Evolutionary conservation across 805 yeast genomes (phyloP), one percentile per base, ranked within the genome.

Genomic region (Spathaspora girioi): DNA sequence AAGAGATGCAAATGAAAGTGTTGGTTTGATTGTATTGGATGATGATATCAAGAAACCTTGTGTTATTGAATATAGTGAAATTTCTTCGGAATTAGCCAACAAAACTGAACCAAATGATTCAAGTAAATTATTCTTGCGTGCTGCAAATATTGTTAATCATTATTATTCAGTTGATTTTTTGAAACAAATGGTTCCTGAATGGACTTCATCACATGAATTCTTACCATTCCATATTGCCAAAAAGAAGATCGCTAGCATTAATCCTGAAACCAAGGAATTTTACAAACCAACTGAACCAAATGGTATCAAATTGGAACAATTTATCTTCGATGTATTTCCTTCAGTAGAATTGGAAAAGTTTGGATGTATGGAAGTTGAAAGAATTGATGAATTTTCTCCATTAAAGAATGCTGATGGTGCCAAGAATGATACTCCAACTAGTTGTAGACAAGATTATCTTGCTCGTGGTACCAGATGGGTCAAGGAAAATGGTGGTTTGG

Each of bases 131-230:
- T 80, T 80, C 56, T 80, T 90, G 59, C 81, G 98, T 59, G 97
- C 98, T 3, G 99, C 97, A 23, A 94, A 94, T 69, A 94, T 94
- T 56, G 99, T 94, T 50, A 94, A 94, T 67, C 99, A 94, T 70
- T 94, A 92, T 70, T 94, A 93, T 69, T 85, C 92, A 3, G 89
- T 89, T 45, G 86, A 80, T n/a, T 80, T 91, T 61, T 73, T 94
- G 60, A 67, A 70, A 26, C 57, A 70, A 31, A 75, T 75, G 69
- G 75, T 91, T 54, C 85, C 87, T 4, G 63, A 73, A 27, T 92
- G 97, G 97, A 79, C 82, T 56, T 66, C 79, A 3, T 79, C 86
- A 31, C 83, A 82, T 62, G 73, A 78, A 56, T 75, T 68, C 58
- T 77, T 94, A 63, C 97, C 98, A n/a, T 93, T 86, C 74, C 99